Conservation (phyloP, 352 stramenopile species). For the Phytophthora macrochlamydospora region DNA sequence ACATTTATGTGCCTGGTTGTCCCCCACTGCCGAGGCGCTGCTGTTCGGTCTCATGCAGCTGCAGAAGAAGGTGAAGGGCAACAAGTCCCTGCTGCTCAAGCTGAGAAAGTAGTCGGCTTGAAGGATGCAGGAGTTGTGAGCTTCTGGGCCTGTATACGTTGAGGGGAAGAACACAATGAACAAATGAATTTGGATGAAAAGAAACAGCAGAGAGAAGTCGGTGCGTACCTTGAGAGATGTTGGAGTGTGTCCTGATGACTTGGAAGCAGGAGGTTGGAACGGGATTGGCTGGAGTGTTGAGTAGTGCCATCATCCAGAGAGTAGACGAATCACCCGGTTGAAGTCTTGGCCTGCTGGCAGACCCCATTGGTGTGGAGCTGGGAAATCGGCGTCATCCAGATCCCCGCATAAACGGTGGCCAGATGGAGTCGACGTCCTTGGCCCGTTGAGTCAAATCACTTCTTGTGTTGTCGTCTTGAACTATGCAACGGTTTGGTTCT, state of each 20-base stretch:
- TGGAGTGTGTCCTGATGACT: neutral
- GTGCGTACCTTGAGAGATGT: slow-evolving; percentile 8
- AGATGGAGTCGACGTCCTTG: no score
- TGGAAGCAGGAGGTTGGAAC: neutral
- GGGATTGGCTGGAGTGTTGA: neutral
- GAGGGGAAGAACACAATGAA: slow-evolving; percentile 22
- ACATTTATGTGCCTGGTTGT: slow-evolving; percentile 99
- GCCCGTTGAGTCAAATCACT: neutral
- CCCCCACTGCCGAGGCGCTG: slow-evolving; percentile 98
- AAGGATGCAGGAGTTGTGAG: neutral
- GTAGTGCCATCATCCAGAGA: neutral
- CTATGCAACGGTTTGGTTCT: neutral
- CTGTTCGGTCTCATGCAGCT: slow-evolving; percentile 98
- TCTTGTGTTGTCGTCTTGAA: neutral
- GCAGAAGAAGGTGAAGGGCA: slow-evolving; percentile 99
- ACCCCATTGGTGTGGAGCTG: no score
- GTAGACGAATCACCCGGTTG: neutral
- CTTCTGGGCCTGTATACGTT: slow-evolving; percentile 19
- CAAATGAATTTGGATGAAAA: slow-evolving; percentile 37
- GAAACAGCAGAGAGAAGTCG: neutral
- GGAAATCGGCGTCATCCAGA: no score
- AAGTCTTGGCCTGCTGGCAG: neutral
- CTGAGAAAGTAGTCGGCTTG: slow-evolving; percentile 92
- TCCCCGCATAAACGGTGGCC: no score
- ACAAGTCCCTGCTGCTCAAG: slow-evolving; percentile 96